A percentile compares a stretch with the other conserved stretches of the same genome.
These are phyloP conservation scores for Trichosporon asahii DNA, from an alignment of 1,284 basidiomycete genomes.

Conservation along the genomic window DNA sequence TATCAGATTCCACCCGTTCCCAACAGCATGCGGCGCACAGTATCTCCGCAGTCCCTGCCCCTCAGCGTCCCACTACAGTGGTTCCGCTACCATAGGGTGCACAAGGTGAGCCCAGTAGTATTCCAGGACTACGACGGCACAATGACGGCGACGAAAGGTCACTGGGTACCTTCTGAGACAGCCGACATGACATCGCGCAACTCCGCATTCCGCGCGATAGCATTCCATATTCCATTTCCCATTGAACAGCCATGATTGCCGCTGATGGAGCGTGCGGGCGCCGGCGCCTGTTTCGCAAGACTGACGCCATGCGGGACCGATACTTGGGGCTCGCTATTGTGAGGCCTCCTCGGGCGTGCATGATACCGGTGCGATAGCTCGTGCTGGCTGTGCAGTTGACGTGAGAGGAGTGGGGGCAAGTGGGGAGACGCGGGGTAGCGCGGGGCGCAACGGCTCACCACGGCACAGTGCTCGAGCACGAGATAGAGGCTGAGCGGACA, in stretches of 20 bases:
- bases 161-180: not conserved
- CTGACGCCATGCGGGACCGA: not conserved
- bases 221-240: not conserved
- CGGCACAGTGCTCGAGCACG: not conserved
- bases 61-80: not conserved
- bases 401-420: not conserved
- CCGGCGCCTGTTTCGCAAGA: not conserved
- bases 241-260: not conserved
- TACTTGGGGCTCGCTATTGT: not conserved
- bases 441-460: no score
- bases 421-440: not conserved
- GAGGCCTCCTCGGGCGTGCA: not conserved
- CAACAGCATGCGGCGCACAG: not conserved
- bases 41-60: not conserved
- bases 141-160: not conserved
- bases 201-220: not conserved
- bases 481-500: not conserved
- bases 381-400: not conserved
- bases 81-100: not conserved
- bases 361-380: not conserved
- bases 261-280: not conserved
- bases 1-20: not conserved
- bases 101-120: not conserved
- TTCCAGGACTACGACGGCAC: not conserved
- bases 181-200: not conserved